A percentile compares a stretch with the other conserved stretches of the same genome.
These are phyloP conservation scores for Solanum hybrid DNA, from an alignment of 305 asterid genomes.

Conservation along the genomic window DNA sequence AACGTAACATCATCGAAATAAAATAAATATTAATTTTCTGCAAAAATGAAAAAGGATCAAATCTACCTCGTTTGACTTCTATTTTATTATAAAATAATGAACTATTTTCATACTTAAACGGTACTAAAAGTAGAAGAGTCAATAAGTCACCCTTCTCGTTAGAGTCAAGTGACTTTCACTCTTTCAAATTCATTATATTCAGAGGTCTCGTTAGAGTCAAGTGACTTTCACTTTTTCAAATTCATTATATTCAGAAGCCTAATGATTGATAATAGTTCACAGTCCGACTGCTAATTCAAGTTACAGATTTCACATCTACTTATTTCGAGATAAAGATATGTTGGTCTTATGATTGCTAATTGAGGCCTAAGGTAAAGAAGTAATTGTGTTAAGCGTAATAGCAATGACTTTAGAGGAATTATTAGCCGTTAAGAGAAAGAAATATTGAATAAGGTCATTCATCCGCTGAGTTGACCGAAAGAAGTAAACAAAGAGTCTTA, in stretches of 20 bases:
- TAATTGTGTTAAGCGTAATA: too few species aligned
- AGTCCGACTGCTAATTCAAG: too few species aligned
- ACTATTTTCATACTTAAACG: not conserved
- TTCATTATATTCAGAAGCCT: not conserved
- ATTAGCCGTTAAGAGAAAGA: too few species aligned
- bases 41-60: not conserved
- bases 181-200: not conserved
- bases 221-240: not conserved
- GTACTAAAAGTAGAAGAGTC: not conserved
- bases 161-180: not conserved
- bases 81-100: not conserved
- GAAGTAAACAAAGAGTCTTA: too few species aligned
- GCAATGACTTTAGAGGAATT: not conserved
- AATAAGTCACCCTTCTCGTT: not conserved
- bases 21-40: not conserved
- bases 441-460: too few species aligned
- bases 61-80: constrained; percentile 21
- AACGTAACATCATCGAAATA: not conserved
- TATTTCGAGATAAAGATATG: not conserved
- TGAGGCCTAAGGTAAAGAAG: not conserved
- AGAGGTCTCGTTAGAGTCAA: not conserved
- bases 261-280: not conserved
- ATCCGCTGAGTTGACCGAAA: too few species aligned
- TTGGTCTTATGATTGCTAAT: not conserved
- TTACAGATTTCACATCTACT: not conserved